Evolutionary conservation across 257 asterid genomes (phyloP), one percentile per base, ranked within the genome.

Genomic region (Verbena officinalis): DNA sequence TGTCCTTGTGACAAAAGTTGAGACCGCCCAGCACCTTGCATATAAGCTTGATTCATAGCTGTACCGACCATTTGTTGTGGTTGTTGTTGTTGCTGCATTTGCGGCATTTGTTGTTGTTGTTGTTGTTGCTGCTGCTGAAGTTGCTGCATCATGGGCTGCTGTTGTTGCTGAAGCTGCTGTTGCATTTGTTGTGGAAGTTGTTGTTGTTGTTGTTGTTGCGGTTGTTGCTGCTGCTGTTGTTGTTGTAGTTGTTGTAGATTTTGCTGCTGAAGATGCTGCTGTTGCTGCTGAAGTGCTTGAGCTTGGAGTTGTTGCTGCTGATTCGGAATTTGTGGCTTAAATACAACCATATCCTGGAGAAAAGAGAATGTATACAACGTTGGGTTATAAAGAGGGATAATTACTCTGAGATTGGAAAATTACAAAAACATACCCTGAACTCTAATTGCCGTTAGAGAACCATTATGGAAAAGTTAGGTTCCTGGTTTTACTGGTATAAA

Each of bases 321-420:
- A 67, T 73, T 77, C 0, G 91, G 83, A 73, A 72, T 83, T 76
- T 84, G 96, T 20, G 91, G 96, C 83, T 83, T 86, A 67, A 90
- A 80, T 31, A 76, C 95, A 19, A 88, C 99, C 99, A 90, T 88
- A 71, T 90, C 95, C 96, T 88, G 77, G 15, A 65, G 67, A 63
- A 13, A 57, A 0, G 45, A 30, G 51, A 13, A 34, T 17, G 5
- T 12, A 34, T 16, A 20, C 20, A n/a, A n/a, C n/a, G n/a, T n/a
- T n/a, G n/a, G n/a, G n/a, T n/a, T n/a, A n/a, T n/a, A n/a, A n/a
- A n/a, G n/a, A n/a, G n/a, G n/a, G n/a, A n/a, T n/a, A n/a, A n/a
- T n/a, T n/a, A n/a, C n/a, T n/a, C n/a, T n/a, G n/a, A n/a, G n/a
- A n/a, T n/a, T n/a, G n/a, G n/a, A n/a, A n/a, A n/a, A n/a, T n/a